Evolutionary conservation across 305 asterid genomes (phyloP).

Genomic region (Solanum hybrid): DNA sequence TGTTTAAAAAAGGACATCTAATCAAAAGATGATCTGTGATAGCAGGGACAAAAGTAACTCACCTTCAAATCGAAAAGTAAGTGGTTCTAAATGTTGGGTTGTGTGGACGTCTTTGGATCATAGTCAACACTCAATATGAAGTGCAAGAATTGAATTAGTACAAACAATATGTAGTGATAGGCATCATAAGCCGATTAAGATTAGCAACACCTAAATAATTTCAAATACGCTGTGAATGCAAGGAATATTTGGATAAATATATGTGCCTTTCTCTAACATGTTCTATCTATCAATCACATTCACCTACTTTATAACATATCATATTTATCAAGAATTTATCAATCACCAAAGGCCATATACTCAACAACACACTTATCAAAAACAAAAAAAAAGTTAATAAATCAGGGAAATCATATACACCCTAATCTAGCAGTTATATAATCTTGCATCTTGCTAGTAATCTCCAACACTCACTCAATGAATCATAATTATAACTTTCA

Average conservation of each 20-base stretch:
- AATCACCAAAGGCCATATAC: not conserved
- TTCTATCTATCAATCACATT: not conserved
- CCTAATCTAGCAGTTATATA: not conserved
- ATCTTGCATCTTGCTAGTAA: not conserved
- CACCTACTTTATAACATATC: not conserved
- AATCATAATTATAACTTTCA: not conserved
- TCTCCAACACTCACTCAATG: not conserved
- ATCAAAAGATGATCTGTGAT: not conserved
- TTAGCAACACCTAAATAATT: not conserved
- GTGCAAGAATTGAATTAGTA: not conserved
- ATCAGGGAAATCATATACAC: not conserved
- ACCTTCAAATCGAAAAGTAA: not conserved
- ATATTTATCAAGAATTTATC: not conserved
- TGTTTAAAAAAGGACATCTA: not conserved
- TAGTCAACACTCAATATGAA: not conserved
- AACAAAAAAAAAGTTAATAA: no score
- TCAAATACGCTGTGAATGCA: not conserved
- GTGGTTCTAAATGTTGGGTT: not conserved
- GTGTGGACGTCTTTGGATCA: not conserved
- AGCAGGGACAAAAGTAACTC: not conserved
- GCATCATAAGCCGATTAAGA: not conserved
- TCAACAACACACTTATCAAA: not conserved
- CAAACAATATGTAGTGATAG: not conserved
- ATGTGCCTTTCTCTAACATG: not conserved
- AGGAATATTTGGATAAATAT: not conserved